phyloP scores from a whole-genome alignment of 176 grass and related monocot genomes.

The Tillandsia leiboldiana region DNA sequence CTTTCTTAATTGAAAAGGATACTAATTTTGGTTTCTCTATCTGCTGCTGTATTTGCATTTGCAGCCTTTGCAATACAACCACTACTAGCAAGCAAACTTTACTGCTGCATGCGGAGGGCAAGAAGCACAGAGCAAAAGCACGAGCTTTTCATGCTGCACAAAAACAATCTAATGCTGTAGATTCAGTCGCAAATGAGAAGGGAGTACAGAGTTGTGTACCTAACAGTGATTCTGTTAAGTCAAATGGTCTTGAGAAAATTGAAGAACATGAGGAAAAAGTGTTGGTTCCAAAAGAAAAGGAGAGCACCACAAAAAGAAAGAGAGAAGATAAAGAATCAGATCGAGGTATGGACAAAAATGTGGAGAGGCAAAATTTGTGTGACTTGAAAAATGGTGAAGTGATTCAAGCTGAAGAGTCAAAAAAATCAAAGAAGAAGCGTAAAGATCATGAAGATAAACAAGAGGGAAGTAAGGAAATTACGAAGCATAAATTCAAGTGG shows the following conservation, averaged over 20 bases:
- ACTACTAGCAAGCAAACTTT: slow-evolving; percentile 88
- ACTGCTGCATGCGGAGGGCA: slow-evolving; percentile 76
- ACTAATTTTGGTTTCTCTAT: not conserved
- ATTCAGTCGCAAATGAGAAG: slow-evolving; percentile 31
- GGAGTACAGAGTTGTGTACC: slow-evolving; percentile 21
- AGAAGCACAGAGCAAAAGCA: slow-evolving; percentile 93
- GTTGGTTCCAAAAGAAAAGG: slow-evolving; percentile 15
- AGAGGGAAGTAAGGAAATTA: slow-evolving; percentile 17
- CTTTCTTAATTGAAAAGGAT: not conserved
- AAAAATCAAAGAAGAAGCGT: slow-evolving; percentile 36
- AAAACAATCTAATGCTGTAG: slow-evolving; percentile 36
- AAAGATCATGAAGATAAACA: slow-evolving; percentile 4
- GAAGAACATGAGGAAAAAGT: slow-evolving; percentile 8
- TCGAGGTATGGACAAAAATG: slow-evolving; percentile 21
- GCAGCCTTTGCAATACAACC: slow-evolving; percentile 85
- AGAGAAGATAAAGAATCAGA: slow-evolving; percentile 27
- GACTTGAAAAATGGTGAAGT: slow-evolving; percentile 24
- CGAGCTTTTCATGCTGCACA: slow-evolving; percentile 78
- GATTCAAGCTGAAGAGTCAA: slow-evolving; percentile 29
- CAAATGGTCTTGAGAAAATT: slow-evolving; percentile 18
- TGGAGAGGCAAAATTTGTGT: slow-evolving; percentile 16
- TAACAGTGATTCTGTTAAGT: slow-evolving; percentile 16
- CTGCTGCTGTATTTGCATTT: slow-evolving; percentile 9
- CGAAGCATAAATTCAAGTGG: slow-evolving; percentile 69
- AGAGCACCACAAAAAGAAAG: slow-evolving; percentile 50